Base-by-base conservation (phyloP, 192 early-diverging fungal species). In the Cladochytrium replicatum region DNA sequence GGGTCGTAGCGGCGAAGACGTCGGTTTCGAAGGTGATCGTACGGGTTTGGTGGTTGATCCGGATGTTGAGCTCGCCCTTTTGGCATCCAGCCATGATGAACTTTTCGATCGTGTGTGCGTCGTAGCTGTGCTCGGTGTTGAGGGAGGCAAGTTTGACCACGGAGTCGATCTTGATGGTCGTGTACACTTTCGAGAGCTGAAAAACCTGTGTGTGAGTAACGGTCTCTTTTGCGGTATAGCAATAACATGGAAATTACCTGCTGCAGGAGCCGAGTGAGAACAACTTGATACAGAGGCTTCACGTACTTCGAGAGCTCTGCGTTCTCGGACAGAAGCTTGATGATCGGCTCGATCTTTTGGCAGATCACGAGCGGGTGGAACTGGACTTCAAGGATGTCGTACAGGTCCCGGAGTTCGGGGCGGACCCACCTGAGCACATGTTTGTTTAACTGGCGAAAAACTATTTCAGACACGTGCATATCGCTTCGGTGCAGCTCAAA, bases 341-440 rank as follows among this genome's bases (percentile, higher is more conserved):
- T 61, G 45, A 94, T 78, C 15, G 91, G 93, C 32, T 84, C 81
- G 51, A 99, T 86, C 73, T 89, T 92, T 72, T 93, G 86, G 79
- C 91, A 90, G 65, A 99, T 95, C 37, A 89, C 89, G 43, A 99
- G 79, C 40, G 96, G 96, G 57, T 97, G 91, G 84, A 99, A 99
- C 64, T 93, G 86, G 42, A 96, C 93, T 74, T 99, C 96, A 41
- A 99, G 75, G 24, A 93, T 83, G 64, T 91, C 82, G 74, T 94
- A 97, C 32, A 99, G 71, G 29, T 93, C 88, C 25, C 81, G 83
- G 47, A 97, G 69, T 67, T 93, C 90, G 7, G 89, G 87, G 38
- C 81, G 75, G 43, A 94, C 91, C 37, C 82, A 85, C 34, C 74
- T 66, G 40, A 95, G 80, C 32, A 95, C 82, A 58, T 81, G 81